Base-by-base conservation (phyloP, 1,284 basidiomycete genomes). In the Melanopsichium pennsylvanicum region DNA sequence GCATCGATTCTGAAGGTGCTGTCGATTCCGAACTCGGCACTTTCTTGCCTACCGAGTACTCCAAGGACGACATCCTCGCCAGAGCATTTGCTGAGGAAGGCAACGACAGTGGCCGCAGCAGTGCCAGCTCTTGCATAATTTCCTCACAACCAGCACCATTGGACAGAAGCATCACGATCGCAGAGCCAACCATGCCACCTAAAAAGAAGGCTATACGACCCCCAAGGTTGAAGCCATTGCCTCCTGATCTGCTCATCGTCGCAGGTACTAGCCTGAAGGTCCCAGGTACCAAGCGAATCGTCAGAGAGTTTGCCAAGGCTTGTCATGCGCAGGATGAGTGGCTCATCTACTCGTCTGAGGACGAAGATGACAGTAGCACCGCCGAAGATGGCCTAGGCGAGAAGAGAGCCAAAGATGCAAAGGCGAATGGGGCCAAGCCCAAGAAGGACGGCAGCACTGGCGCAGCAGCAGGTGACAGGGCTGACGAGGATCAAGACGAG, bases 181-280 rank as follows among this genome's bases (percentile, higher is more conserved):
- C 45, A 10, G 55, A 63, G n/a, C 62, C 56, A 9, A 25, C 31
- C 42, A 32, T 48, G 50, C 45, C 59, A 10, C 22, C 41, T 9
- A 72, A 58, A 44, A 58, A 67, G 41, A 56, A 47, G 16, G 26
- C 40, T 0, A 16, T 33, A 2, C 61, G 69, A 16, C 59, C 67
- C 5, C 60, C 74, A 1, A 57, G 75, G 16, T 60, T 79, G 13
- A 80, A 79, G 60, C 79, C 79, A 8, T 52, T 80, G 16, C 70
- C 88, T 74, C 94, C 94, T 1, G 94, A 97, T 77, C 85, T 96
- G 83, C 84, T 97, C 35, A 89, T 97, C 74, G 89, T 97, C 70
- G 95, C 96, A 88, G 94, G 94, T 34, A 97, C 94, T 13, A 93
- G 91, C 23, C 86, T 97, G 70, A 95, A 96, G 68, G 91, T 97